phyloP scores from a whole-genome alignment of 2,329 filamentous ascomycete genomes.

The Penicillium sp. region DNA sequence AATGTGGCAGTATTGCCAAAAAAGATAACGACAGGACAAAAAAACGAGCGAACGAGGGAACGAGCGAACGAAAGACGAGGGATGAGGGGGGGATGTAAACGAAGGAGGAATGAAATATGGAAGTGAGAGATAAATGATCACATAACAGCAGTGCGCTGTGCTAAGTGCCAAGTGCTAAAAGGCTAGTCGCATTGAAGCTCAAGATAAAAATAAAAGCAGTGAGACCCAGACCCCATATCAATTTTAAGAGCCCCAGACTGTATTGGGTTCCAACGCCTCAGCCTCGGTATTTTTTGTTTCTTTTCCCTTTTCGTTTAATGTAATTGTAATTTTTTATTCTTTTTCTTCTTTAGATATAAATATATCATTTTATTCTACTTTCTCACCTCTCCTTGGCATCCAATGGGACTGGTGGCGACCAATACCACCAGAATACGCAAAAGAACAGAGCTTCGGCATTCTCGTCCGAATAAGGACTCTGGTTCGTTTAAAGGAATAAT shows the following conservation, averaged over 20 bases:
- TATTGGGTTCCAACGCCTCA: not conserved
- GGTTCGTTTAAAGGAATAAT: not conserved
- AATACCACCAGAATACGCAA: not conserved
- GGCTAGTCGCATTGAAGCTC: constrained; percentile 8
- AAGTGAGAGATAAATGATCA: constrained; percentile 1
- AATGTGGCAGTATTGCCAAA: not conserved
- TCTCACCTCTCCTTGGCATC: not conserved
- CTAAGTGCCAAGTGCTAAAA: constrained; percentile 1
- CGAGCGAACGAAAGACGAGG: not conserved
- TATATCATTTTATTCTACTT: not conserved
- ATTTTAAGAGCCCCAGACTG: constrained; percentile 3
- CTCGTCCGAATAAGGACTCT: not conserved
- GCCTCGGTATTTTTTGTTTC: not conserved
- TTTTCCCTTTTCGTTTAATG: not conserved
- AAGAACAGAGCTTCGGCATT: not conserved
- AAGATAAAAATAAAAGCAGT: constrained; percentile 9
- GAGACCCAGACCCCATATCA: constrained; percentile 7
- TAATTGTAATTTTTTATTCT: not conserved
- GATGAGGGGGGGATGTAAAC: not conserved
- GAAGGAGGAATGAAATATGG: not conserved
- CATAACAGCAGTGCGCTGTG: not conserved
- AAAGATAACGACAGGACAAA: constrained; percentile 2
- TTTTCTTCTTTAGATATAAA: not conserved
- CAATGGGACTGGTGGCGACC: not conserved
- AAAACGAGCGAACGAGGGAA: not conserved